Evolutionary conservation across 2,329 filamentous ascomycete genomes (phyloP), one percentile per base, ranked within the genome.

Genomic region (Endothia cerciana): DNA sequence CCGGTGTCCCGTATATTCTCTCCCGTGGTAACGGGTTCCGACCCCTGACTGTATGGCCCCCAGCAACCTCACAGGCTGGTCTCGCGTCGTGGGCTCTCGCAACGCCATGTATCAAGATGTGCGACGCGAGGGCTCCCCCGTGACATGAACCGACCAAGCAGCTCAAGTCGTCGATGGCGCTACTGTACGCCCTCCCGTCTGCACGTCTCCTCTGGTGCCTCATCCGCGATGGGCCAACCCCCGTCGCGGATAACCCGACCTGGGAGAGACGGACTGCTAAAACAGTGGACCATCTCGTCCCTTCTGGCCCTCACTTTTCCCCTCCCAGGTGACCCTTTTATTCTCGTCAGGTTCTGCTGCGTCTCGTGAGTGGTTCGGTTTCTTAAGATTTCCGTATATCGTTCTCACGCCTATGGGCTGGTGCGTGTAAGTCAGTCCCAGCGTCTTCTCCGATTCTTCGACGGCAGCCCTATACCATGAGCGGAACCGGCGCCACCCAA

Each of bases 221-320:
- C 55, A 58, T 58, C 55, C 55, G 55, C 55, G 33, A 58, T 58
- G 33, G 55, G 55, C 55, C 55, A 25, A n/a, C 55, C 55, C 22
- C 8, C 36, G 36, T 3, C 30, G 36, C n/a, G 55, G 55, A 5
- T 58, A 3, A 7, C n/a, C 55, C 55, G 55, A 58, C 36, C 3
- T 10, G 36, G 28, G 11, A 22, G 33, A 25, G 19, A 2, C 36
- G n/a, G 15, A 15, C 33, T n/a, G 3, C 6, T 17, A 40, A 41
- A 38, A 41, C 55, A 40, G 55, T 58, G 36, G n/a, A 41, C 13
- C 10, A 5, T 38, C n/a, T 57, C 55, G 13, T 3, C n/a, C 17
- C 22, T n/a, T 4, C 47, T 22, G 11, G 47, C 10, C 47, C n/a
- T 22, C n/a, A 51, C 17, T 47, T 25, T n/a, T 51, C 47, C 47